These are phyloP conservation scores for Annulohypoxylon maeteangense DNA, from an alignment of 495 filamentous ascomycete species.

Conservation along the genomic window DNA sequence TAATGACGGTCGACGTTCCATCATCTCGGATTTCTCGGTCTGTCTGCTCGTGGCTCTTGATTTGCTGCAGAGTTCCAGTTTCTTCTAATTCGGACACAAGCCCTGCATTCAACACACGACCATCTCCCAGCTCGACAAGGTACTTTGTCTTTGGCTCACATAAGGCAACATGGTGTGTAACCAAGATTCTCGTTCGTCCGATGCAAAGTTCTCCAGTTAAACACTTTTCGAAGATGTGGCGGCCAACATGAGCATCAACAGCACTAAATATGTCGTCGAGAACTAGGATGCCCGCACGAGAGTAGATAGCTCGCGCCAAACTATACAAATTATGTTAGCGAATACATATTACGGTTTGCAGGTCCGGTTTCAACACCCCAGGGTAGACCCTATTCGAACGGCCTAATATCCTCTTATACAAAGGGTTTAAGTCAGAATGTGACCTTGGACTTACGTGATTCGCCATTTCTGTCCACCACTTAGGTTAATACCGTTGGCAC, in stretches of 20 bases:
- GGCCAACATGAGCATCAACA: constrained; percentile 78
- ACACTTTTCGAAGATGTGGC: constrained; percentile 79
- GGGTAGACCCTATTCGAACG: background rate
- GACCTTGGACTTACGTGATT: constrained; percentile 60
- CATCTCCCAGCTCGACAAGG: constrained; percentile 74
- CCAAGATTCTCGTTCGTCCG: constrained; percentile 80
- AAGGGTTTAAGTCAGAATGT: background rate
- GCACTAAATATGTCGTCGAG: constrained; percentile 89
- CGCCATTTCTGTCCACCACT: constrained; percentile 88
- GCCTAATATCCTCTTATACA: background rate
- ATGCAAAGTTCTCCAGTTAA: constrained; percentile 73
- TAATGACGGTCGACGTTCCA: constrained; percentile 58
- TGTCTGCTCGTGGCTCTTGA: constrained; percentile 67
- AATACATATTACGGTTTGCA: background rate
- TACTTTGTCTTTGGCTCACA: constrained; percentile 77
- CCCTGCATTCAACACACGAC: constrained; percentile 70
- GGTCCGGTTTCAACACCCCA: no score
- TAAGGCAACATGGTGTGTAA: constrained; percentile 83
- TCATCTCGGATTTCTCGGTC: constrained; percentile 57
- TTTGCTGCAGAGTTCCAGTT: constrained; percentile 65
- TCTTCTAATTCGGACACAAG: constrained; percentile 65
- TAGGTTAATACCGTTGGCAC: constrained; percentile 83
- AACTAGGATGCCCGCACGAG: constrained; percentile 79
- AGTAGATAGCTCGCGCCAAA: constrained; percentile 82
- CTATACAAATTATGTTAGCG: constrained; percentile 23